A percentile compares a stretch with the other conserved stretches of the same genome.
These are phyloP conservation scores for Goffeauzyma gilvescens DNA, from an alignment of 768 basidiomycete species.

Conservation along the genomic window DNA sequence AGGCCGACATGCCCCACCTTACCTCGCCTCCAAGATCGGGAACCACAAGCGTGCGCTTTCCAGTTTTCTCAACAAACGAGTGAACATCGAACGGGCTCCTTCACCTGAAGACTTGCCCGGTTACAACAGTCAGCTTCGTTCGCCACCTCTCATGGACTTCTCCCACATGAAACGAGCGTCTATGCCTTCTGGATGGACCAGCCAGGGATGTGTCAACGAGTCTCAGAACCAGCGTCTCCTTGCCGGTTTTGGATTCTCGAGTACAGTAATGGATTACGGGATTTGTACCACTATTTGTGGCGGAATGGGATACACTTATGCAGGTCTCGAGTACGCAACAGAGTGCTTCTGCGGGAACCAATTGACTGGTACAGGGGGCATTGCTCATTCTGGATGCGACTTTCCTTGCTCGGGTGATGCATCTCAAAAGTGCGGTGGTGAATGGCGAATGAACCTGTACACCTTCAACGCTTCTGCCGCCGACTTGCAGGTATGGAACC, in stretches of 20 bases:
- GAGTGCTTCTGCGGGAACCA: slow-evolving; percentile 32
- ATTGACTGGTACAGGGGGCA: slow-evolving; percentile 21
- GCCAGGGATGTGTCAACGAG: slow-evolving; percentile 26
- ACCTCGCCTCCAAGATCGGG: slow-evolving; percentile 17
- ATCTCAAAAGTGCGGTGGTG: slow-evolving; percentile 27
- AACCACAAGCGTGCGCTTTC: slow-evolving; percentile 8
- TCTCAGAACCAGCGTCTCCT: slow-evolving; percentile 23
- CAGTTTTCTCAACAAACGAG: slow-evolving; percentile 17
- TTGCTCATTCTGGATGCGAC: slow-evolving; percentile 18
- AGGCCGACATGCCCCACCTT: slow-evolving; percentile 27
- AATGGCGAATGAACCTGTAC: slow-evolving; percentile 25
- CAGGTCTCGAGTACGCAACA: slow-evolving; percentile 24
- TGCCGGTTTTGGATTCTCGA: slow-evolving; percentile 23
- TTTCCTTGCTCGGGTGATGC: slow-evolving; percentile 24
- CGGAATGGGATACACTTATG: slow-evolving; percentile 20
- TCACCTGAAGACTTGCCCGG: no score
- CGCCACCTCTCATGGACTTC: no score
- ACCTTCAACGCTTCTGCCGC: slow-evolving; percentile 4
- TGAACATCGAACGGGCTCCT: no score
- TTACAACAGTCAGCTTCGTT: no score
- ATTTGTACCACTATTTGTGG: slow-evolving; percentile 25
- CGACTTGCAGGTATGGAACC: slow-evolving; percentile 13
- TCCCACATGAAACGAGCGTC: slow-evolving; percentile 20
- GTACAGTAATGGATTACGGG: slow-evolving; percentile 13
- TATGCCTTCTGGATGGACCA: slow-evolving; percentile 26